Evolutionary conservation across 2,329 filamentous ascomycete genomes (phyloP).

Genomic region (Scortechinia acanthostroma): DNA sequence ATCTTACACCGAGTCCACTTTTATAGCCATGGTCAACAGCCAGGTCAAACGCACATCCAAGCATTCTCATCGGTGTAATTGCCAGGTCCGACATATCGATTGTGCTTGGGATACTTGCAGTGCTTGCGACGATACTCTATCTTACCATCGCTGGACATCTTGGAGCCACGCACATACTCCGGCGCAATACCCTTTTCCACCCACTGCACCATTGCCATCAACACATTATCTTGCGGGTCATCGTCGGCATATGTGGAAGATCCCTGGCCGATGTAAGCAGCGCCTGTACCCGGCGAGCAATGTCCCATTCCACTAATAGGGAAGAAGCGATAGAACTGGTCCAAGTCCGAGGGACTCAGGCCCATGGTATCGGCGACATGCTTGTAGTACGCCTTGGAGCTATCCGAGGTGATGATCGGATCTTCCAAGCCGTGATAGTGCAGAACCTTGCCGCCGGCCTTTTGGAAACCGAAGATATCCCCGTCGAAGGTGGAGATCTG

Average conservation of each 20-base stretch:
- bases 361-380: conserved; percentile 12
- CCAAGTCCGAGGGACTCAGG: background rate
- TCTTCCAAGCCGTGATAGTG: conserved; percentile 30
- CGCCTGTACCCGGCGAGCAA: background rate
- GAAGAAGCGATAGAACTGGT: background rate
- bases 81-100: background rate
- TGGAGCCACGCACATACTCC: conserved; percentile 8
- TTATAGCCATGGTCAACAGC: too few species aligned
- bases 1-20: too few species aligned
- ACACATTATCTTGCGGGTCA: background rate
- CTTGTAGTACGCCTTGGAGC: conserved; percentile 24
- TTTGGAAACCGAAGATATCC: conserved; percentile 23
- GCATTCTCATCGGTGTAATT: conserved; percentile 1
- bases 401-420: conserved; percentile 22
- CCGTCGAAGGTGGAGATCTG: conserved; percentile 17
- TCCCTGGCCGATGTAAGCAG: too few species aligned
- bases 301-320: background rate
- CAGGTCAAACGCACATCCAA: background rate
- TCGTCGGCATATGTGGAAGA: too few species aligned
- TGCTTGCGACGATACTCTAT: background rate
- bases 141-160: background rate
- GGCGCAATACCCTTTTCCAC: conserved; percentile 1
- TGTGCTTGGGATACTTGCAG: background rate
- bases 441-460: conserved; percentile 28
- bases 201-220: background rate